Conservation (phyloP, 306 rosid species). For the Lablab purpureus region DNA sequence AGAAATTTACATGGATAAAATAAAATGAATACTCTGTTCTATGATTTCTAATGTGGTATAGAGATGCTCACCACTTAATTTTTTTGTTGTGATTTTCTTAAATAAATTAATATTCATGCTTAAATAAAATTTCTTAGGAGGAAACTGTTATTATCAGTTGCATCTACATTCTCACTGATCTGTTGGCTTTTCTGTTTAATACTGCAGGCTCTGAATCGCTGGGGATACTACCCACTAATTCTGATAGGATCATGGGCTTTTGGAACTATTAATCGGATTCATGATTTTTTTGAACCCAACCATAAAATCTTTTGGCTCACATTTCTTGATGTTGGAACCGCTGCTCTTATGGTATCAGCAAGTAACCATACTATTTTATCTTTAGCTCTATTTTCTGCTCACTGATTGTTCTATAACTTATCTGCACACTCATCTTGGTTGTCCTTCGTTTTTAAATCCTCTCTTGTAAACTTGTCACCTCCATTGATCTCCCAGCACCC, state of each 20-base stretch:
- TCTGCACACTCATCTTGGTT: not conserved
- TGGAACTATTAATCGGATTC: constrained; percentile 93
- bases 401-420: constrained; percentile 28
- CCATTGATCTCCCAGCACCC: constrained; percentile 3
- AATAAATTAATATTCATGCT: constrained; percentile 21
- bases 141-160: constrained; percentile 28
- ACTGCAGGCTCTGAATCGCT: constrained; percentile 85
- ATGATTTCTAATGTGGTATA: constrained; percentile 25
- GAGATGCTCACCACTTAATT: not conserved
- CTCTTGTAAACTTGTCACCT: constrained; percentile 21
- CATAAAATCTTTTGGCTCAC: constrained; percentile 95
- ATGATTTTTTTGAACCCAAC: constrained; percentile 89
- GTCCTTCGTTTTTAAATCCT: constrained; percentile 4
- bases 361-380: constrained; percentile 37
- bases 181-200: constrained; percentile 25
- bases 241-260: constrained; percentile 96
- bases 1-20: not conserved
- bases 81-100: constrained; percentile 24
- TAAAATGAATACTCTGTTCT: not conserved
- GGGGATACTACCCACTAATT: constrained; percentile 98
- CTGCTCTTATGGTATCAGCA: constrained; percentile 87
- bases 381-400: constrained; percentile 34
- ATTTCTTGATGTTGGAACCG: constrained; percentile 89
- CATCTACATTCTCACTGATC: constrained; percentile 34
- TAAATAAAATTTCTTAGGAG: constrained; percentile 15